Evolutionary conservation across 352 stramenopile genomes (phyloP).

Genomic region (Globisporangium solare): DNA sequence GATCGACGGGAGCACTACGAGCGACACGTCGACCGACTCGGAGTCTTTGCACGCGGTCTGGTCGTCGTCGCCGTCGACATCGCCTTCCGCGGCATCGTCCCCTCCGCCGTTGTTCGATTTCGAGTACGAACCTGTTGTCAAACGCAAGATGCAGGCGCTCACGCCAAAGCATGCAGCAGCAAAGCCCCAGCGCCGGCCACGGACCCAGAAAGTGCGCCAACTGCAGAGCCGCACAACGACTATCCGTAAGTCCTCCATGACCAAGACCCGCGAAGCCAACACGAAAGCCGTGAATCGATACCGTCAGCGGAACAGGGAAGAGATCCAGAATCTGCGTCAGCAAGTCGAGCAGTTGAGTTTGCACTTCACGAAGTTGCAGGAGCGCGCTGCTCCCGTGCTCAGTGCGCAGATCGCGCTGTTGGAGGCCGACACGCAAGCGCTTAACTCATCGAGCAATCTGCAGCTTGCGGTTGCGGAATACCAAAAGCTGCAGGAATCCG

Average conservation of each 20-base stretch:
- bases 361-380: slow-evolving; percentile 4
- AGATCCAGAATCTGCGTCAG: slow-evolving; percentile 8
- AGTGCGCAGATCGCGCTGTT: neutral
- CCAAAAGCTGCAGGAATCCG: slow-evolving; percentile 4
- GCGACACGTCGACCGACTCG: neutral
- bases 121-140: no score
- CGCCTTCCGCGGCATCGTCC: no score
- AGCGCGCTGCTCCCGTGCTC: neutral
- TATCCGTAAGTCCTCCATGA: neutral
- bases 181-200: no score
- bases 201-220: neutral
- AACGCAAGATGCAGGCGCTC: no score
- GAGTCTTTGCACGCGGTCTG: neutral
- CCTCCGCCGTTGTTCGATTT: no score
- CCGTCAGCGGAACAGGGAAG: slow-evolving; percentile 8
- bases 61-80: neutral
- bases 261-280: slow-evolving; percentile 7
- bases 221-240: neutral
- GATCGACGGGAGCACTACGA: neutral
- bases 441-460: neutral
- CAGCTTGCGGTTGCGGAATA: slow-evolving; percentile 6
- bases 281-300: slow-evolving; percentile 12
- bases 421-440: neutral
- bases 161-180: no score
- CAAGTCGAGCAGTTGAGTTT: slow-evolving; percentile 7